phyloP scores from a whole-genome alignment of 1,284 basidiomycete genomes.

The Malassezia obtusa region DNA sequence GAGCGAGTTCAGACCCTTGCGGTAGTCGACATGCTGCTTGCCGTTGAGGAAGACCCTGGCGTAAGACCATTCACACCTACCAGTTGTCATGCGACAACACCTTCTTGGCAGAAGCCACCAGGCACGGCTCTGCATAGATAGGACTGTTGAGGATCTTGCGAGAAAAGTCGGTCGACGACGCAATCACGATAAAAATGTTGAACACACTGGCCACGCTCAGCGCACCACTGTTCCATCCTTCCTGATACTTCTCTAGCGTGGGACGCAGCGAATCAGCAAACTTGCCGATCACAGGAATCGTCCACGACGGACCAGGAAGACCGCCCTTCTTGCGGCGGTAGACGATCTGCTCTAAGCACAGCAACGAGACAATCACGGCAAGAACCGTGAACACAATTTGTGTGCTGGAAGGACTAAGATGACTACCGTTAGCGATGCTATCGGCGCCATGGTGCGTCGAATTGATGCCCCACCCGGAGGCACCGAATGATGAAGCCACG shows the following conservation, averaged over 20 bases:
- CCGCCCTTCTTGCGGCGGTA: conserved; percentile 28
- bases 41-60: conserved; percentile 88
- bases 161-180: conserved; percentile 43
- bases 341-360: conserved; percentile 21
- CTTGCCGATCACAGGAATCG: conserved; percentile 47
- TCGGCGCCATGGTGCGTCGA: not conserved
- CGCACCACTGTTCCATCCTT: conserved; percentile 46
- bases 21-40: conserved; percentile 86
- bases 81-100: conserved; percentile 83
- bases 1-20: conserved; percentile 76
- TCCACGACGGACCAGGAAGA: conserved; percentile 44
- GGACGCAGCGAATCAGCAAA: conserved; percentile 46
- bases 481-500: not conserved
- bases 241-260: conserved; percentile 43
- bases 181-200: conserved; percentile 45
- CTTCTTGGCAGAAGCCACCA: conserved; percentile 84
- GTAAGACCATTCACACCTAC: conserved; percentile 47
- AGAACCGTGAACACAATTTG: conserved; percentile 30
- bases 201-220: conserved; percentile 47
- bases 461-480: not conserved
- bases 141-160: conserved; percentile 48
- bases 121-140: conserved; percentile 58
- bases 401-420: not conserved
- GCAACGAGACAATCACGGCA: conserved; percentile 21
- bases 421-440: not conserved